Evolutionary conservation across 805 yeast species (phyloP).

Genomic region (Starmerella etchellsii): DNA sequence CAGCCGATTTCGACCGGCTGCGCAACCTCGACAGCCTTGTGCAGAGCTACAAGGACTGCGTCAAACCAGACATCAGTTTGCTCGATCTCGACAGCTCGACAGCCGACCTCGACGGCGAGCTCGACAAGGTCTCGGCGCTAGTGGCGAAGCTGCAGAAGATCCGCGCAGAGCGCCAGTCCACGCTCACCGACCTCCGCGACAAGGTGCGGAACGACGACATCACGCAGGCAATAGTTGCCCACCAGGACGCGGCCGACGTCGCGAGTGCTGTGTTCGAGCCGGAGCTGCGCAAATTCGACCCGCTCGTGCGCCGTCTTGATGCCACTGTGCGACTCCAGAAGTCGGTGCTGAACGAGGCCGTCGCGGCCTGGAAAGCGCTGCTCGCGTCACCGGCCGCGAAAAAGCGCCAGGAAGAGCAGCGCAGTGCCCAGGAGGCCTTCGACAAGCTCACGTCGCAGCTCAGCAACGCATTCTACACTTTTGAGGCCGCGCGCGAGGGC

Average conservation of each 20-base stretch:
- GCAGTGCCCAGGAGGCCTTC: slow-evolving; percentile 25
- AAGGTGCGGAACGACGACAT: slow-evolving; percentile 70
- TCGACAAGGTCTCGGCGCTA: slow-evolving; percentile 42
- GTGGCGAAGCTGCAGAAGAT: slow-evolving; percentile 50
- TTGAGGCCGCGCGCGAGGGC: slow-evolving; percentile 49
- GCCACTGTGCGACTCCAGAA: slow-evolving; percentile 57
- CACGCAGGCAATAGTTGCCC: slow-evolving; percentile 56
- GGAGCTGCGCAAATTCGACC: slow-evolving; percentile 66
- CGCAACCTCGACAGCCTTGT: slow-evolving; percentile 31
- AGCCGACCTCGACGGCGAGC: slow-evolving; percentile 11
- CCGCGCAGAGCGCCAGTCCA: slow-evolving; percentile 48
- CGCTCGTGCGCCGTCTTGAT: slow-evolving; percentile 52
- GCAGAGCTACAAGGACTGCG: slow-evolving; percentile 1
- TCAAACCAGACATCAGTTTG: slow-evolving; percentile 5
- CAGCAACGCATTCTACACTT: slow-evolving; percentile 40
- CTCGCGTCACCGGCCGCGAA: slow-evolving; percentile 36
- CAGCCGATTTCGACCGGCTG: slow-evolving; percentile 36
- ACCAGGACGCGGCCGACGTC: slow-evolving; percentile 37
- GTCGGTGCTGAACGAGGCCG: slow-evolving; percentile 36
- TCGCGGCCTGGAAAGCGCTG: slow-evolving; percentile 35
- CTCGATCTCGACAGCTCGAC: slow-evolving; percentile 7
- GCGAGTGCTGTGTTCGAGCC: slow-evolving; percentile 49
- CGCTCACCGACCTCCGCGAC: slow-evolving; percentile 52
- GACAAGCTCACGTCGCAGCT: slow-evolving; percentile 33
- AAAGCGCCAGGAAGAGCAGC: slow-evolving; percentile 28